Evolutionary conservation across 163 green algal genomes (phyloP).

Genomic region (Prototheca cutis): DNA sequence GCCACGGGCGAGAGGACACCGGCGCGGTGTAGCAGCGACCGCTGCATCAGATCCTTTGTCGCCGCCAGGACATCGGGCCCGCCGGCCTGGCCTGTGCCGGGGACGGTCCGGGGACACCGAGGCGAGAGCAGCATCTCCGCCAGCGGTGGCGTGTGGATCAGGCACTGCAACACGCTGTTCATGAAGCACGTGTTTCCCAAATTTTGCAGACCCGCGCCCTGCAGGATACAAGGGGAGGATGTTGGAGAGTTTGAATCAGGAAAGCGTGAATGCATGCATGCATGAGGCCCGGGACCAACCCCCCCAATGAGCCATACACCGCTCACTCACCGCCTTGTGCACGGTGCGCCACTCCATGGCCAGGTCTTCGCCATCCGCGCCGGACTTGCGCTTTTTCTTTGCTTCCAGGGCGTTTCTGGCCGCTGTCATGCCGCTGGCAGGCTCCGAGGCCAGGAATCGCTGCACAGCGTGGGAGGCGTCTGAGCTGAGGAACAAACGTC

Average conservation of each 20-base stretch:
- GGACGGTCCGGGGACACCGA: not conserved
- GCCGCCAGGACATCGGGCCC: slow-evolving; percentile 37
- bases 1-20: slow-evolving; percentile 31
- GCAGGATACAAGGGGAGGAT: too few species aligned
- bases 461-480: too few species aligned
- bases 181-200: slow-evolving; percentile 91
- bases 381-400: too few species aligned
- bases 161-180: slow-evolving; percentile 81
- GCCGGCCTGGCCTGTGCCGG: slow-evolving; percentile 6
- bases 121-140: slow-evolving; percentile 38
- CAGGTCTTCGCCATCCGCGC: slow-evolving; percentile 22
- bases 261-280: too few species aligned
- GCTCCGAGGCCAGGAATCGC: too few species aligned
- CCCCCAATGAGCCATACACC: too few species aligned
- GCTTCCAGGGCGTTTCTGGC: too few species aligned
- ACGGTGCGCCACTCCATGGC: slow-evolving; percentile 27
- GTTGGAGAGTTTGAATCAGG: too few species aligned
- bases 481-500: too few species aligned
- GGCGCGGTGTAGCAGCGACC: slow-evolving; percentile 24
- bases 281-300: too few species aligned
- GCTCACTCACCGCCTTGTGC: slow-evolving; percentile 19
- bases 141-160: slow-evolving; percentile 45
- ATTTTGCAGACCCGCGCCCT: slow-evolving; percentile 60
- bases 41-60: slow-evolving; percentile 44
- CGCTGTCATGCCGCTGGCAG: too few species aligned